Base-by-base conservation (phyloP, 208 protist genomes). In the Acanthamoeba castellanii region DNA sequence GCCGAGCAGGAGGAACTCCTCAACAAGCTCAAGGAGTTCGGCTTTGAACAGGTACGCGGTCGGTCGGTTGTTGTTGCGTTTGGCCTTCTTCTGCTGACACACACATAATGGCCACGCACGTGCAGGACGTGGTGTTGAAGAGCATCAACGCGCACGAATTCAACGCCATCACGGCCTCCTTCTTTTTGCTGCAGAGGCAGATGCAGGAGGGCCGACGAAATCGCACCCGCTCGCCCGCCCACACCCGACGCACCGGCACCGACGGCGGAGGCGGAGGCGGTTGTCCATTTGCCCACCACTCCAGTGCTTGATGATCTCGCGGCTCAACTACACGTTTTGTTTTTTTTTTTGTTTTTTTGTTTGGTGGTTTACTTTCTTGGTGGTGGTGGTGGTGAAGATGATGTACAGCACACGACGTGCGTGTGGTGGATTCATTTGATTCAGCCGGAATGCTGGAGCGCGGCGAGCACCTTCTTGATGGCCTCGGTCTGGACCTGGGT, bases 101-200 rank as follows among this genome's bases (percentile, higher is more conserved):
- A 37, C 37, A 37, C 3, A 37, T 37, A 3, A 37, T 3, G 37
- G 37, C 42, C 42, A 45, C 4, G 5, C 1, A 45, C 1, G 0
- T n/a, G 27, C 50, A 90, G 57, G 52, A 90, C 32, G 82, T 70
- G n/a, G 57, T 90, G n/a, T 45, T 90, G 52, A 90, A 90, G 32
- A 90, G 82, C 82, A 90, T 90, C 82, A 68, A 59, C 32, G 52
- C 47, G 30, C 47, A 90, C 18, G 82, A 59, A 32, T 90, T 90
- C 82, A 90, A 90, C 82, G 47, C 82, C 52, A 90, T 90, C 82
- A 90, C 82, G 32, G 82, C 82, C 45, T 90, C 82, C 16, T 47
- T 90, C 82, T 90, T 68, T 27, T n/a, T 90, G 32, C 52, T 90
- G 57, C 82, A 90, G 57, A 66, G 32, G 82, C 52, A 90, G 25